Base-by-base conservation (phyloP, 345 rosid genomes). In the Ailanthus altissimus region DNA sequence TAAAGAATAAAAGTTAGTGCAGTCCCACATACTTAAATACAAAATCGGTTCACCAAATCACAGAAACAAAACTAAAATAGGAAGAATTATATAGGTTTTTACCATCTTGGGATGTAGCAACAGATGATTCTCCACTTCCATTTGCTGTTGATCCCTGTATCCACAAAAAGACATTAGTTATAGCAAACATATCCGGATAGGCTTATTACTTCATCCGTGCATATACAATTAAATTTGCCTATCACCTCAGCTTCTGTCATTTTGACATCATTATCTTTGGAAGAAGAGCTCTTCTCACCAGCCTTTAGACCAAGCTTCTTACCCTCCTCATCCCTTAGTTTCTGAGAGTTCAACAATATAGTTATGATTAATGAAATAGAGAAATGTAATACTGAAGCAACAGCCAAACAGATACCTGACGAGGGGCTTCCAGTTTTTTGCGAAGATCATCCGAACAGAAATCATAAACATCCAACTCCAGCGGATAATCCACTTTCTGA, bases 401-500 rank as follows among this genome's bases (percentile, higher is more conserved):
- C 71, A 78, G 58, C 49, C 67, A 47, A 74, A 67, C 21, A 32
- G 25, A 75, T 86, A 93, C 98, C 97, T 88, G 87, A 83, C 97
- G 98, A 80, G 98, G 98, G 71, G 88, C 92, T 82, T 87, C 96
- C 83, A 94, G 78, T 64, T 85, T 85, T 83, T 92, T 88, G 67
- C 83, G 84, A 46, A 97, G 93, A 75, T 91, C 98, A 49, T 90
- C 93, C 12, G 98, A 97, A 81, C 99, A 97, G 16, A 97, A 77
- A 84, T 97, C 98, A 77, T 78, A 94, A 57, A 97, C 79, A 88
- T 97, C 98, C 90, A 97, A 78, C 89, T 90, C 91, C 88, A 97
- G 77, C 1, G 98, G 97, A 81, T 91, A 97, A 84, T 97, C 99
- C 69, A 97, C 99, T 97, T 94, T 97, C 98, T 97, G 83, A 74